Evolutionary conservation across 2,329 filamentous ascomycete genomes (phyloP), one percentile per base, ranked within the genome.

Genomic region (Penicillium concentricum): DNA sequence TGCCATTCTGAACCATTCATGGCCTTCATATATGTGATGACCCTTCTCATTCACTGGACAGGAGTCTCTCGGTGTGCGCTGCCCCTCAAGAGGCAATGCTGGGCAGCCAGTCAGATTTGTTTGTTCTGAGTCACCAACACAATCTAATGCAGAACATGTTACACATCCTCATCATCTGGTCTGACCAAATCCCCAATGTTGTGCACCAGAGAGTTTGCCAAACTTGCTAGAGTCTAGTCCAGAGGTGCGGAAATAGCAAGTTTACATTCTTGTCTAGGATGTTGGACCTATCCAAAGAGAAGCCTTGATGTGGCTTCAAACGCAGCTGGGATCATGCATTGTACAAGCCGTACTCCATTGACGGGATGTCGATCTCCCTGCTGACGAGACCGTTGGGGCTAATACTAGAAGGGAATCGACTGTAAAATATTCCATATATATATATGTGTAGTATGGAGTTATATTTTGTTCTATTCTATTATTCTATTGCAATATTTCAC

Each of bases 111-210:
- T 45, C 26, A 26, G 48, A 46, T 46, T 26, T 16, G n/a, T 22
- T 26, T 52, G n/a, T 41, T 22, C 26, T 20, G 37, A 34, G 52
- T 42, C 37, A 51, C 41, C 47, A 41, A 28, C 48, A 10, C 26
- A 39, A 26, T 37, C 24, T 37, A 15, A 41, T 51, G 41, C 34
- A 50, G 20, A 42, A 6, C 8, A 26, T 46, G 54, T 56, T 46
- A 56, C 54, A 56, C 54, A 35, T 56, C 48, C 32, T 46, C 39
- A 45, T 39, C 15, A 35, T 32, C 30, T 15, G 51, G 35, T 54
- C 20, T 38, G n/a, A 28, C 15, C 22, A 28, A 38, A 10, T 26
- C 41, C 34, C 26, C 35, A 26, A 18, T 26, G 22, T 22, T 42
- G 16, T 43, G 28, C 20, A 12, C 44, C 15, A n/a, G 18, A 26